Evolutionary conservation across 2,329 filamentous ascomycete genomes (phyloP), one percentile per base, ranked within the genome.

Genomic region (Neurospora sp.): DNA sequence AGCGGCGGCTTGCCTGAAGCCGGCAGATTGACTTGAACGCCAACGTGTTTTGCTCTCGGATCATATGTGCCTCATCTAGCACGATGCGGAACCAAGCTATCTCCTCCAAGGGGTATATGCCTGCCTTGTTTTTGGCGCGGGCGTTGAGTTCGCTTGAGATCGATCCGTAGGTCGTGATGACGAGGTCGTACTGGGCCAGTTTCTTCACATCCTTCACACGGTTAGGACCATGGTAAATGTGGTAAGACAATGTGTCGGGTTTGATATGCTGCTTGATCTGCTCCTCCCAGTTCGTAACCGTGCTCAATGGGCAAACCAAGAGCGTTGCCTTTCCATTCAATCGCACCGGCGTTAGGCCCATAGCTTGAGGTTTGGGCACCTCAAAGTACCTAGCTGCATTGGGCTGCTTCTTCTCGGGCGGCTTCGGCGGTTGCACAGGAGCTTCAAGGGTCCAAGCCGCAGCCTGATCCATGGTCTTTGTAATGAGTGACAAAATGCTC

Each of bases 1-100:
- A 99, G 40, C 94, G 90, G 39, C 94, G 88, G 76, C 92, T 87
- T 2, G 93, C 92, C 71, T 91, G 86, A 2, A 98, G 83, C 23
- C 88, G 87, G 73, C 93, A 94, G 23, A 96, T 92, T 3, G 92
- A 92, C 78, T 94, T 93, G 69, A 93, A 96, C 74, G 95, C 91
- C 52, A 91, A 83, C 0, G 93, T 95, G 3, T 85, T 87, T 72
- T 92, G 90, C 75, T 96, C 95, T 36, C 96, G 92, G 73, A 99
- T 98, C 80, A 92, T 92, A 78, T 99, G 96, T 0, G 94, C 96
- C 80, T 99, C 95, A 73, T 98, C 95, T 1, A 98, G 86, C 1
- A 97, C 93, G 69, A 98, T 91, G 23, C 95, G 91, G 78, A 97
- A 97, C 92, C 94, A 97, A 71, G 93, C 92, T 71, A 97, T 88